Evolutionary conservation across 345 rosid species (phyloP), one percentile per base, ranked within the genome.

Genomic region (Noccaea caerulescens): DNA sequence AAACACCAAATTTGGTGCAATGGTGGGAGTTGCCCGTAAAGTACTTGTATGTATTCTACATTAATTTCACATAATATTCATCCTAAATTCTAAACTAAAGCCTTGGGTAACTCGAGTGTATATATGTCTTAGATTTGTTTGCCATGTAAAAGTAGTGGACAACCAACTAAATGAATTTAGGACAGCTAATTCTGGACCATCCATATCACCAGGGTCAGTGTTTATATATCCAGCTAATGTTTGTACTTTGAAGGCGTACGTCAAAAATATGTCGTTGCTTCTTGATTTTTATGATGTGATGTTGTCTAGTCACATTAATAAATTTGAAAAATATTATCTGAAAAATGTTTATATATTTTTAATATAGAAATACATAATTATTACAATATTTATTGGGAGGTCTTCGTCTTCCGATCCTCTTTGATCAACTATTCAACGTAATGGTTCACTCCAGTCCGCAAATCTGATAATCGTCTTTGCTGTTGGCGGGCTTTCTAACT

Each of bases 101-200:
- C 43, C 4, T 10, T 7, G 11, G 3, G 33, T 10, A 14, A 10
- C 14, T 33, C 16, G 30, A 16, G 10, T 53, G 12, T 53, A 8
- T 37, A 7, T 12, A 27, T 27, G 37, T 27, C 37, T 32, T 3
- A 27, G 30, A 27, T 54, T 27, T 2, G 3, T 27, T 27, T 27
- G 30, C 30, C 30, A 27, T 3, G 30, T 27, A 27, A 27, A 27
- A 3, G 4, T 27, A 2, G 30, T 27, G 30, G 30, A 27, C 30
- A 27, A 27, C 30, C 30, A 27, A 27, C 1, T 27, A 27, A 42
- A 42, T 58, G 72, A 41, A 50, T 32, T 16, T 49, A 49, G 38
- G 34, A 66, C 72, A 73, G 77, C 77, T 73, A 66, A 66, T 41
- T 36, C 8, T n/a, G 71, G 77, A 64, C 77, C 77, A 65, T 56